Percentiles rank a stretch among this genome's conserved stretches.
These are phyloP conservation scores for Citrullus amarus DNA, from an alignment of 306 rosid species.

Conservation along the genomic window DNA sequence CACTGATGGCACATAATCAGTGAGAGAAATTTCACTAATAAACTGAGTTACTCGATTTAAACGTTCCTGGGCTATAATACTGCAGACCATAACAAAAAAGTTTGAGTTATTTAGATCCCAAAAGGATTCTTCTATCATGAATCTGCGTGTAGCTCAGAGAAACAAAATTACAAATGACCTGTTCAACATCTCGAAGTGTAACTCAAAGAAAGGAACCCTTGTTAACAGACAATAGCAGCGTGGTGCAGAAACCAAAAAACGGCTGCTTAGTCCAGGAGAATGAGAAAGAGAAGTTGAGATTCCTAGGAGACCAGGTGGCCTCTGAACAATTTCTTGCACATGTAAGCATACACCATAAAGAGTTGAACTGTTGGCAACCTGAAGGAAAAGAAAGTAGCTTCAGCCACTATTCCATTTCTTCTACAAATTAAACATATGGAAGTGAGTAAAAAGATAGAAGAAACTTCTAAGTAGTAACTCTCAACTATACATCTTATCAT, in stretches of 20 bases:
- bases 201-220: slow-evolving; percentile 78
- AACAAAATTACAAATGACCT: slow-evolving; percentile 33
- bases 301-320: slow-evolving; percentile 77
- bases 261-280: slow-evolving; percentile 45
- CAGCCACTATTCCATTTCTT: slow-evolving; percentile 20
- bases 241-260: slow-evolving; percentile 89
- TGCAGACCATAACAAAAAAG: slow-evolving; percentile 48
- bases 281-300: slow-evolving; percentile 40
- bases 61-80: slow-evolving; percentile 95
- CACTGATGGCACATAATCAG: slow-evolving; percentile 32
- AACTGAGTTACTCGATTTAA: slow-evolving; percentile 77
- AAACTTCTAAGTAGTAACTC: neutral
- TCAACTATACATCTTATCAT: neutral
- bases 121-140: neutral
- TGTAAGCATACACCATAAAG: slow-evolving; percentile 96
- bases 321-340: slow-evolving; percentile 89
- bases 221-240: slow-evolving; percentile 94
- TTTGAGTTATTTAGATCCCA: neutral
- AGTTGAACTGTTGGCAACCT: slow-evolving; percentile 74
- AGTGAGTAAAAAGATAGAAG: neutral
- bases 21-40: slow-evolving; percentile 39
- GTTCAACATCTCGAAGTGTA: slow-evolving; percentile 87
- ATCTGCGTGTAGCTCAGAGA: neutral
- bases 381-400: slow-evolving; percentile 23
- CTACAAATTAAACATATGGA: neutral